Base-by-base conservation (phyloP, 768 basidiomycete species). In the Leccinum aurantiacum region DNA sequence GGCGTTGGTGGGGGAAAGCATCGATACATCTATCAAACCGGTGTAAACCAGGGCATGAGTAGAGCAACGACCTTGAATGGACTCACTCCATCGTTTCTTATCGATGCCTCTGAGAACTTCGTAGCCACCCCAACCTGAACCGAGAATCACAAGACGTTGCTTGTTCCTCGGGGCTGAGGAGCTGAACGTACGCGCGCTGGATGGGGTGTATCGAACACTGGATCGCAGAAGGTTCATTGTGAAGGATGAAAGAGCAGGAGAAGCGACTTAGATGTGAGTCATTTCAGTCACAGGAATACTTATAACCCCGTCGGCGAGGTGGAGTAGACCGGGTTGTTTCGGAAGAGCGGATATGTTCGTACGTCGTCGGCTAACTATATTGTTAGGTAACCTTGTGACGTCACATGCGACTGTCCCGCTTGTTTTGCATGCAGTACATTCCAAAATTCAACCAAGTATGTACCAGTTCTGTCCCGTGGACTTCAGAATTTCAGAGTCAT, bases 61-160 rank as follows among this genome's bases (percentile, higher is more conserved):
- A 13, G n/a, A 48, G 48, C 14, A 27, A 48, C 44, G 27, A n/a
- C n/a, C 9, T 27, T 41, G 22, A 55, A 22, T 56, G 41, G 54
- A 74, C 82, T 61, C 46, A 89, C 89, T 80, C 84, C 87, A 90
- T 55, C 82, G 81, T 62, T 85, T 86, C 73, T 87, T 90, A 72
- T 91, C 86, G 1, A 91, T 75, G 3, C 81, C 80, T 38, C 84
- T 76, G 24, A 90, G 77, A 14, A 91, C 75, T 60, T 86, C 85
- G 64, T 90, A 90, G 0, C 89, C 89, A 58, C 87, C 89, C 89
- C 89, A 91, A 24, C 89, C 89, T 10, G 88, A 89, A 9, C 89
- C 89, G 7, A 90, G 76, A 61, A 91, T 85, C 19, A 90, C 82
- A 37, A 90, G 80, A 35, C 76, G 73, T 53, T 77, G 77, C 58